These are phyloP conservation scores for Sonneratia caseolaris DNA, from an alignment of 345 rosid genomes.

Conservation along the genomic window DNA sequence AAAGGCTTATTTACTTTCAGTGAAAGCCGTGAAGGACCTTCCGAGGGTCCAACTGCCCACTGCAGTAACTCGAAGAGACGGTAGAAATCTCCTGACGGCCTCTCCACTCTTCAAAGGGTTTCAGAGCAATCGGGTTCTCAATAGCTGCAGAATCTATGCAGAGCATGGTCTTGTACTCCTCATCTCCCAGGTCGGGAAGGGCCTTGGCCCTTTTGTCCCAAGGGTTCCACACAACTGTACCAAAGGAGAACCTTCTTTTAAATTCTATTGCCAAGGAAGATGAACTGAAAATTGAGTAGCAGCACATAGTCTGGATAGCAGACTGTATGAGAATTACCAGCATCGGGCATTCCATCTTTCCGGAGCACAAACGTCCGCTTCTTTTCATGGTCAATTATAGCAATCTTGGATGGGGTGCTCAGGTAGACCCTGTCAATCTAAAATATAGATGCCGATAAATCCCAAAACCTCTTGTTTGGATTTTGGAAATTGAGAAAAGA, in stretches of 20 bases:
- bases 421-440: constrained; percentile 78
- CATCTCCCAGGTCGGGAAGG: constrained; percentile 74
- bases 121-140: constrained; percentile 55
- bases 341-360: constrained; percentile 83
- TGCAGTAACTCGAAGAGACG: constrained; percentile 93
- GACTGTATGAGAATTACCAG: constrained; percentile 28
- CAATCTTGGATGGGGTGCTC: constrained; percentile 87
- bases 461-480: background rate
- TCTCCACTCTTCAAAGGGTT: constrained; percentile 86
- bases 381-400: constrained; percentile 89
- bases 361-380: constrained; percentile 82
- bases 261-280: background rate
- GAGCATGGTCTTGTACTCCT: constrained; percentile 76
- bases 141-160: constrained; percentile 75
- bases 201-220: constrained; percentile 85
- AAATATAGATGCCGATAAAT: background rate
- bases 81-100: constrained; percentile 79
- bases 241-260: background rate
- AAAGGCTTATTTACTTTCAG: constrained; percentile 4
- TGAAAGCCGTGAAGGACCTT: constrained; percentile 59
- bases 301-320: background rate
- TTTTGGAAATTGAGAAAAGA: no score
- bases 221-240: constrained; percentile 86
- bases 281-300: background rate
- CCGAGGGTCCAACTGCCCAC: constrained; percentile 89